Evolutionary conservation across 2,329 filamentous ascomycete species (phyloP).

Genomic region (Paecilomyces formosus): DNA sequence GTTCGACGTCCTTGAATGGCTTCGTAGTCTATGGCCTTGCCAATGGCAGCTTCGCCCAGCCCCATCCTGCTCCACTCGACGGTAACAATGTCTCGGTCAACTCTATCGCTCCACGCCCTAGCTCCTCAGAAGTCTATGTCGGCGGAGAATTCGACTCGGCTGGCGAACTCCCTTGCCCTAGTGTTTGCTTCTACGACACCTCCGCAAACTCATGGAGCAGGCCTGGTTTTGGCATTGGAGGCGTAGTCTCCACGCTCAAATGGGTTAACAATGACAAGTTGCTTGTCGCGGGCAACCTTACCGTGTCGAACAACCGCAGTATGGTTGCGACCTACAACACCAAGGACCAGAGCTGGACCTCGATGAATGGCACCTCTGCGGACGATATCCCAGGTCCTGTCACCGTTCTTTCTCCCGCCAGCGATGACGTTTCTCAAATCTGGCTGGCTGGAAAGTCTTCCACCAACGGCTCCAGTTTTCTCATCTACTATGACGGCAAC

Average conservation of each 20-base stretch:
- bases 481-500: slow-evolving; percentile 74
- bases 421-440: slow-evolving; percentile 61
- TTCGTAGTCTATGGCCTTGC: slow-evolving; percentile 73
- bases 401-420: slow-evolving; percentile 67
- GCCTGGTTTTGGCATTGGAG: slow-evolving; percentile 64
- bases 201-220: slow-evolving; percentile 68
- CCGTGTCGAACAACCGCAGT: slow-evolving; percentile 56
- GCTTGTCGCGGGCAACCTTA: slow-evolving; percentile 70
- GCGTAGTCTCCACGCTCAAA: slow-evolving; percentile 62
- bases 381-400: slow-evolving; percentile 67
- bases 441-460: slow-evolving; percentile 72
- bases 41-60: slow-evolving; percentile 51
- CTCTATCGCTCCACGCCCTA: slow-evolving; percentile 64
- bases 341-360: slow-evolving; percentile 56
- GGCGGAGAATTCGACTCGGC: slow-evolving; percentile 78
- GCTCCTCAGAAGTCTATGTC: slow-evolving; percentile 69
- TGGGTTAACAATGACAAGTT: slow-evolving; percentile 70
- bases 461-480: slow-evolving; percentile 60
- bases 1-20: slow-evolving; percentile 58
- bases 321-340: slow-evolving; percentile 68
- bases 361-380: slow-evolving; percentile 47
- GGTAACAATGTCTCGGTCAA: slow-evolving; percentile 68
- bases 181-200: slow-evolving; percentile 72
- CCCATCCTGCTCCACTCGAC: slow-evolving; percentile 67
- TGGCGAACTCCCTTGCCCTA: slow-evolving; percentile 73